Evolutionary conservation across 2,329 filamentous ascomycete species (phyloP).

Genomic region (Blumeria hordei): DNA sequence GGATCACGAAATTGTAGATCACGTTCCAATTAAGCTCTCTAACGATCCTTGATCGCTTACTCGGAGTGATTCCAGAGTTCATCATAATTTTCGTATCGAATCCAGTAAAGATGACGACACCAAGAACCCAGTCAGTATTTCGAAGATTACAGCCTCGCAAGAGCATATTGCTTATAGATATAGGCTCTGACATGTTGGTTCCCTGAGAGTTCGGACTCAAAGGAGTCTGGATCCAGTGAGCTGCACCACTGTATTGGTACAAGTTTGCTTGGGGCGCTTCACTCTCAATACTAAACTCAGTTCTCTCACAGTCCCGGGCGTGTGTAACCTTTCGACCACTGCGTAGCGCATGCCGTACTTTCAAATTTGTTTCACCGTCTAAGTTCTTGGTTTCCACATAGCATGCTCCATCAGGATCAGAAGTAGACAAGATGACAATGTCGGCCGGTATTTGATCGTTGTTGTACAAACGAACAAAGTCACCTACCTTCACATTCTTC

Average conservation of each 20-base stretch:
- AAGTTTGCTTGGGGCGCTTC: slow-evolving; percentile 81
- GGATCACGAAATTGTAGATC: slow-evolving; percentile 80
- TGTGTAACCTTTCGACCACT: slow-evolving; percentile 66
- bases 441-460: slow-evolving; percentile 90
- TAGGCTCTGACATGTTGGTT: slow-evolving; percentile 69
- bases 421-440: slow-evolving; percentile 75
- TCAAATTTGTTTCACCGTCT: slow-evolving; percentile 93
- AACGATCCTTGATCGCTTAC: slow-evolving; percentile 74
- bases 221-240: slow-evolving; percentile 63
- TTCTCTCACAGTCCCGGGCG: slow-evolving; percentile 73
- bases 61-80: slow-evolving; percentile 86
- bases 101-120: slow-evolving; percentile 81
- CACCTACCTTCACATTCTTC: slow-evolving; percentile 88
- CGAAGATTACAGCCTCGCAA: slow-evolving; percentile 80
- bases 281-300: slow-evolving; percentile 72
- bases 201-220: slow-evolving; percentile 35
- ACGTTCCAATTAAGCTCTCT: slow-evolving; percentile 94
- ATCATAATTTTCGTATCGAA: slow-evolving; percentile 98
- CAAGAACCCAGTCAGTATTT: slow-evolving; percentile 90
- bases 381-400: slow-evolving; percentile 97
- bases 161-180: slow-evolving; percentile 85
- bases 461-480: slow-evolving; percentile 91
- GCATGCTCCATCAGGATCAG: slow-evolving; percentile 79
- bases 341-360: slow-evolving; percentile 75
- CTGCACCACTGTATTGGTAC: slow-evolving; percentile 79